Conservation (phyloP, 2,329 filamentous ascomycete species). For the Monosporascus cannonballus region DNA sequence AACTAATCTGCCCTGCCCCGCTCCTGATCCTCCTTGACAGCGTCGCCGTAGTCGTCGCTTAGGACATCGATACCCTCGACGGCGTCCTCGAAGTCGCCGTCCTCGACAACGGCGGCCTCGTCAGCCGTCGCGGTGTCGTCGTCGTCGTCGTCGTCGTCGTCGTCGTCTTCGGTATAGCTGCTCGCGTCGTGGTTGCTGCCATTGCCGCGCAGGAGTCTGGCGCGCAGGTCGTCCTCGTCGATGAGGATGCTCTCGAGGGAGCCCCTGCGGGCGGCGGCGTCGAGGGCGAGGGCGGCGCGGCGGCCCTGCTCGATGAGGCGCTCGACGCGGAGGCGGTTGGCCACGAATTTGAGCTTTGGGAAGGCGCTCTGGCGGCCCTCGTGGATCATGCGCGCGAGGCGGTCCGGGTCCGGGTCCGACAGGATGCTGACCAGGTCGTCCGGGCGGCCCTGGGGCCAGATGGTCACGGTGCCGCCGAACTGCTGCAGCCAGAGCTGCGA, state of each 20-base stretch:
- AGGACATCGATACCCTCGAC: constrained; percentile 8
- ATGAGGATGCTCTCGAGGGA: constrained; percentile 52
- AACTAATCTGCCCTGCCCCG: too few relatives aligned
- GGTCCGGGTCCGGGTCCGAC: constrained; percentile 68
- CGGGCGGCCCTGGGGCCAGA: constrained; percentile 79
- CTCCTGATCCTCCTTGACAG: background rate
- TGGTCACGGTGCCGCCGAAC: constrained; percentile 90
- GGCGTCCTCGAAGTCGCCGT: constrained; percentile 15
- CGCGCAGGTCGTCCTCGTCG: constrained; percentile 52
- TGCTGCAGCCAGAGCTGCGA: constrained; percentile 92
- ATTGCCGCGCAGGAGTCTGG: constrained; percentile 34
- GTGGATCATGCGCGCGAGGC: constrained; percentile 82
- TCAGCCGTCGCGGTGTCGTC: constrained; percentile 26
- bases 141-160: constrained; percentile 24
- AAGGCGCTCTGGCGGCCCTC: constrained; percentile 86
- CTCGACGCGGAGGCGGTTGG: constrained; percentile 82
- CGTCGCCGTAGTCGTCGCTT: background rate
- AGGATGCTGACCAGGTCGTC: constrained; percentile 85
- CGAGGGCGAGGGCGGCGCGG: constrained; percentile 46
- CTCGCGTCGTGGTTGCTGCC: background rate
- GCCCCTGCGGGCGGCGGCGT: constrained; percentile 37
- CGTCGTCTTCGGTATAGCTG: constrained; percentile 14
- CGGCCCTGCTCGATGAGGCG: constrained; percentile 56
- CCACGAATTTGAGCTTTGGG: constrained; percentile 85
- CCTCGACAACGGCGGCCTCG: constrained; percentile 15